Conservation (phyloP, 805 yeast species). For the Candida oleophila region DNA sequence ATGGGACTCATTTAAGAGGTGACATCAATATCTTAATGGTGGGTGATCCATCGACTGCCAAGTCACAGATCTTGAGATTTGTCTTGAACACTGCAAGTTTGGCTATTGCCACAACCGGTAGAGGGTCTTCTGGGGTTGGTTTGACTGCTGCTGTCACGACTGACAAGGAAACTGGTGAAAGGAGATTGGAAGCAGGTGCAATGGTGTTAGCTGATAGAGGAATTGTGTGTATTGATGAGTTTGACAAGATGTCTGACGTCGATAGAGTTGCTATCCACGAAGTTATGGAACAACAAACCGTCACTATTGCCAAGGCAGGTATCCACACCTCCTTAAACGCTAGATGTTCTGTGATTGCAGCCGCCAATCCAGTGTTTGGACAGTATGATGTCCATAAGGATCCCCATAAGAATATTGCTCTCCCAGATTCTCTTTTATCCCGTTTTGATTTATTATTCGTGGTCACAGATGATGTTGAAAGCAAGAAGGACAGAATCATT, state of each 20-base stretch:
- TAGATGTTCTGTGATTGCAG: slow-evolving; percentile 94
- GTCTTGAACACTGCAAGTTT: slow-evolving; percentile 92
- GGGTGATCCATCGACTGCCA: slow-evolving; percentile 98
- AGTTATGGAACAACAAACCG: slow-evolving; percentile 99
- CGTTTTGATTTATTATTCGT: slow-evolving; percentile 95
- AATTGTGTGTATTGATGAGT: slow-evolving; percentile 96
- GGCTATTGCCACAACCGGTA: slow-evolving; percentile 97
- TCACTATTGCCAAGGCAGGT: slow-evolving; percentile 97
- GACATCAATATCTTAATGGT: slow-evolving; percentile 95
- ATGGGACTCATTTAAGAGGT: slow-evolving; percentile 97
- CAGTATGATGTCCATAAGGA: slow-evolving; percentile 95
- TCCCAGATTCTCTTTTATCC: slow-evolving; percentile 93
- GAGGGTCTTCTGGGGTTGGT: slow-evolving; percentile 99
- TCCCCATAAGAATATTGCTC: slow-evolving; percentile 93
- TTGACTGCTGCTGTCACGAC: slow-evolving; percentile 97
- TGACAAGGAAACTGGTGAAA: slow-evolving; percentile 95
- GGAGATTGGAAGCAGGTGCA: slow-evolving; percentile 97
- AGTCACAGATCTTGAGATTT: slow-evolving; percentile 91
- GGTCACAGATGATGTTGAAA: slow-evolving; percentile 92
- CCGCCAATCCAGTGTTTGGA: slow-evolving; percentile 96
- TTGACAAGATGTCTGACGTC: slow-evolving; percentile 95
- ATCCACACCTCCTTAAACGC: slow-evolving; percentile 96
- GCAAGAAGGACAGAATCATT: slow-evolving; percentile 77
- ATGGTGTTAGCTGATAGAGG: slow-evolving; percentile 99
- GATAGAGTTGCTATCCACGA: slow-evolving; percentile 99